Conservation (phyloP, 116 monocot species). For the Papilionanthe hybrid region DNA sequence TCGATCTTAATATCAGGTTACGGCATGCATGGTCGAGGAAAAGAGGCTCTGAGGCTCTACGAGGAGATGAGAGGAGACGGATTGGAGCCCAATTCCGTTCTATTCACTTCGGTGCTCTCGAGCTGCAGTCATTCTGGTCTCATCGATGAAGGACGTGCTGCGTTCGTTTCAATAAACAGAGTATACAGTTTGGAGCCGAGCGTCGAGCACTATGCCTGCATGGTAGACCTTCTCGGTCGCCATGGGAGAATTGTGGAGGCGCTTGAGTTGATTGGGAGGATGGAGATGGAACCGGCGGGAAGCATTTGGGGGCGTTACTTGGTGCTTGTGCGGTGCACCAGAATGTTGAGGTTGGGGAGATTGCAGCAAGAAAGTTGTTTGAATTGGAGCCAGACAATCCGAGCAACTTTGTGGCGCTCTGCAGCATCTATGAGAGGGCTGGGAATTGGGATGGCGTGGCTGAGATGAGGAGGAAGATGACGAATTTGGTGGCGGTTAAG, state of each 20-base stretch:
- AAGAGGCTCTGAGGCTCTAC: conserved; percentile 26
- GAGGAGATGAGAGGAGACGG: conserved; percentile 41
- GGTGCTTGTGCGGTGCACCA: conserved; percentile 40
- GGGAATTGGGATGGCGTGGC: conserved; percentile 21
- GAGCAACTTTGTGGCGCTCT: conserved; percentile 56
- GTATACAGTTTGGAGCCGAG: conserved; percentile 28
- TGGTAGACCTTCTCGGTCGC: conserved; percentile 72
- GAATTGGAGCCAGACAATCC: conserved; percentile 38
- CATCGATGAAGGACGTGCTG: conserved; percentile 23
- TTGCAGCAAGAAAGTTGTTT: conserved; percentile 48
- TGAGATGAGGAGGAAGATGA: conserved; percentile 42
- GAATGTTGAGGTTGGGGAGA: conserved; percentile 48
- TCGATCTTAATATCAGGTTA: conserved; percentile 55
- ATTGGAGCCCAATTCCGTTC: conserved; percentile 40
- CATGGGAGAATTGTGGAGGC: conserved; percentile 44
- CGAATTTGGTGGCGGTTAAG: conserved; percentile 35
- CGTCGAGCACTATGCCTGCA: conserved; percentile 70
- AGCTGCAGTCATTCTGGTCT: conserved; percentile 68
- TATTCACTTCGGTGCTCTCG: conserved; percentile 44
- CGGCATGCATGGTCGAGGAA: conserved; percentile 34
- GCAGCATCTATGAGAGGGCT: conserved; percentile 45
- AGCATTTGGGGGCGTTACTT: conserved; percentile 72
- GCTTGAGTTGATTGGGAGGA: conserved; percentile 26
- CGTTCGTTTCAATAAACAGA: conserved; percentile 38
- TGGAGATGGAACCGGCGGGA: conserved; percentile 47